phyloP scores from a whole-genome alignment of 2,329 filamentous ascomycete genomes.

The Xylaria sp. region DNA sequence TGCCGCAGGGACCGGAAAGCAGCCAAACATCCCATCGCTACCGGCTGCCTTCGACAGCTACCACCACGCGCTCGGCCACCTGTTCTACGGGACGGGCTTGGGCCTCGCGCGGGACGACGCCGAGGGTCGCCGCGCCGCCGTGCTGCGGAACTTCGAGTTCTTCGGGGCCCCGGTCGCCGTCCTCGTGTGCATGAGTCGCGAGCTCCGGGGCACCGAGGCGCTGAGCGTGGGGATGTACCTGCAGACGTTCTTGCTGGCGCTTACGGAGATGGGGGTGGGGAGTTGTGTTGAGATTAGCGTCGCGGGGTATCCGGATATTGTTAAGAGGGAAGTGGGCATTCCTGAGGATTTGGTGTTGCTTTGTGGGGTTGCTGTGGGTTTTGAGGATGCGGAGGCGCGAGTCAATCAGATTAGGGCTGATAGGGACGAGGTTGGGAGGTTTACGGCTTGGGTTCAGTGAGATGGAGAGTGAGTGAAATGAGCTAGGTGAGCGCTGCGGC shows the following conservation, averaged over 20 bases:
- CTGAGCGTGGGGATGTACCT: conserved; percentile 41
- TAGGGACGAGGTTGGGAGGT: conserved; percentile 24
- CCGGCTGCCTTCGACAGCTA: neutral
- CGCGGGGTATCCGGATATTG: conserved; percentile 34
- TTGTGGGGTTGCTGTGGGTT: conserved; percentile 37
- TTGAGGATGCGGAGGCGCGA: conserved; percentile 28
- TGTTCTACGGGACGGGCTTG: neutral
- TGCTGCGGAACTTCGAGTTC: conserved; percentile 42
- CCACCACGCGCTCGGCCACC: too few species aligned
- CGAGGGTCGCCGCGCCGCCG: too few species aligned
- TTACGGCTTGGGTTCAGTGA: conserved; percentile 33
- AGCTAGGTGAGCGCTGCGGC: neutral
- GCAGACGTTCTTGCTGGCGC: conserved; percentile 39
- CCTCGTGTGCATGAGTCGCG: conserved; percentile 39
- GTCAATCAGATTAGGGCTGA: conserved; percentile 30
- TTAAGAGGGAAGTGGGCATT: conserved; percentile 32
- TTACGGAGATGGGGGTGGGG: conserved; percentile 32
- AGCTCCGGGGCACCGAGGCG: conserved; percentile 27
- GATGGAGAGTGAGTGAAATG: neutral
- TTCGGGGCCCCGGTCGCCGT: conserved; percentile 40
- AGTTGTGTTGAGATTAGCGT: conserved; percentile 39
- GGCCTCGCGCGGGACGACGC: neutral
- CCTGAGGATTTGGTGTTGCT: conserved; percentile 32
- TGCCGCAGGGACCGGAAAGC: neutral
- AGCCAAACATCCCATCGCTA: neutral